Base-by-base conservation (phyloP, 768 basidiomycete species). In the Pseudohyphozyma bogoriensis region DNA sequence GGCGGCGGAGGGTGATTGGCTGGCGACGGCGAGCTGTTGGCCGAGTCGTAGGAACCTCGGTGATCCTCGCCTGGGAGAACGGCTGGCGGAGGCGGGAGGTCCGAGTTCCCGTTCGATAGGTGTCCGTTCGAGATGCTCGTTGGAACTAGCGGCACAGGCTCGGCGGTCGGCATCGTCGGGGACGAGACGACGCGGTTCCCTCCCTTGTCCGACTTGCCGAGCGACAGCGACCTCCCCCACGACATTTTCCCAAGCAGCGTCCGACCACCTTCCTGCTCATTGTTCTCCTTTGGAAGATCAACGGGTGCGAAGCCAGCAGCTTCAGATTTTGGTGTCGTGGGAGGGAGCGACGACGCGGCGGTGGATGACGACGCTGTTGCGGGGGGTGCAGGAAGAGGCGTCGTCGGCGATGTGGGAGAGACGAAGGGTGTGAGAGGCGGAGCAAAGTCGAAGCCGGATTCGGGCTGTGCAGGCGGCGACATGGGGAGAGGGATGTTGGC, bases 391-490 rank as follows among this genome's bases (percentile, higher is more conserved):
- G 8, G 40, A 42, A n/a, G 10, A 10, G 40, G 40, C 37, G 37
- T 18, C 37, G 10, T 37, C n/a, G n/a, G n/a, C n/a, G 47, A 18
- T 31, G 4, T 49, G 47, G 11, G 47, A 32, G 28, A 29, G 13
- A 16, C 28, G n/a, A n/a, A n/a, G 47, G 28, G 26, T 49, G 4
- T 26, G 29, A 18, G 13, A 29, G 13, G 50, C 42, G 32, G 4
- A 39, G 26, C 4, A 49, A 50, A 15, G 42, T 37, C 1, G 29
- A 31, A 4, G 37, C 37, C 20, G 52, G 28, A 9, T 35, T 22
- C 18, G 49, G 42, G 15, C n/a, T 33, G 13, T 39, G 46, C 29
- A 60, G 45, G 58, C 49, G 47, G 56, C 35, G 47, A 60, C 6
- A 28, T 32, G 20, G 37, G 4, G 7, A 35, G 18, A 4, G 47